These are phyloP conservation scores for Vitis amurensis DNA, from an alignment of 164 flowering plant species.

Conservation along the genomic window DNA sequence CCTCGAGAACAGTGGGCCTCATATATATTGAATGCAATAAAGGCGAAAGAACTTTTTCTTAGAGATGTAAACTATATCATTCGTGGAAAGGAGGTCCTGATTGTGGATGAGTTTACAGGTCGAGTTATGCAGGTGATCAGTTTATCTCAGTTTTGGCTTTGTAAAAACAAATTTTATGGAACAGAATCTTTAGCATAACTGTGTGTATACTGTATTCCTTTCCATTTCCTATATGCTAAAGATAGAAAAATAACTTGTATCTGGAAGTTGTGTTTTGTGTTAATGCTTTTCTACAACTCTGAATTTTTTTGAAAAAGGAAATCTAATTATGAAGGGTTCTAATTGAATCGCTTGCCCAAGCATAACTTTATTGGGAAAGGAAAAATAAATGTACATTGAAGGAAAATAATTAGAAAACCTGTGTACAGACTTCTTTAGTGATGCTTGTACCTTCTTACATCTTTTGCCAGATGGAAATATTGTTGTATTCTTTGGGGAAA, in stretches of 20 bases:
- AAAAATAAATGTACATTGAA: not conserved
- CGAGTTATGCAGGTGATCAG: conserved; percentile 92
- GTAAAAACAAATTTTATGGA: no score
- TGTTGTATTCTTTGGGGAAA: not conserved
- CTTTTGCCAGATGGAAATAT: not conserved
- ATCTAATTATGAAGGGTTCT: not conserved
- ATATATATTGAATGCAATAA: conserved; percentile 84
- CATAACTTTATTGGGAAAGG: not conserved
- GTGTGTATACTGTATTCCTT: not conserved
- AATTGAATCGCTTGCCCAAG: not conserved
- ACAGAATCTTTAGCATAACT: not conserved
- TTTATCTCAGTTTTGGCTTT: conserved; percentile 1
- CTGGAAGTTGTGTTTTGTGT: not conserved
- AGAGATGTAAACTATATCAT: conserved; percentile 93
- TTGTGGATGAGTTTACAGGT: conserved; percentile 98
- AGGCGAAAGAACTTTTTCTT: conserved; percentile 93
- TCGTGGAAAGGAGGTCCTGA: conserved; percentile 92
- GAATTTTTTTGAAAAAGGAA: not conserved
- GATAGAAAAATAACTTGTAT: not conserved
- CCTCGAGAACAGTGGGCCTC: conserved; percentile 99
- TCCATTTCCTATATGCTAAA: not conserved
- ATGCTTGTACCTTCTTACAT: not conserved
- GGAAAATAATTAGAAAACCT: not conserved
- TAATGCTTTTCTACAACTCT: not conserved
- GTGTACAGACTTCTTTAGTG: not conserved